Evolutionary conservation across 257 asterid genomes (phyloP).

Genomic region (Jaltomata sinuosa): DNA sequence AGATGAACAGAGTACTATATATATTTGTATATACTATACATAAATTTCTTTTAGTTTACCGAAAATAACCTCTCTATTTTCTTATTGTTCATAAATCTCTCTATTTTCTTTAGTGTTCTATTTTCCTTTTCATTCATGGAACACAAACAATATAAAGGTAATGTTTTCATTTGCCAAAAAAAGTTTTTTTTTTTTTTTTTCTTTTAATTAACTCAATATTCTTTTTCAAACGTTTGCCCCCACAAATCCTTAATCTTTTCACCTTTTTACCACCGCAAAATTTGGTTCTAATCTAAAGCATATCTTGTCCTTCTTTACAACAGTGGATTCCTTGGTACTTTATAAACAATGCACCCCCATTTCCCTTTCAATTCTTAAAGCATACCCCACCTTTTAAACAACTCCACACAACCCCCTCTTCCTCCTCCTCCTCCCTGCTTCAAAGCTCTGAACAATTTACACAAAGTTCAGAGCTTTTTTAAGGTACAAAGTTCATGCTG

Average conservation of each 20-base stretch:
- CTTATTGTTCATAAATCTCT: neutral
- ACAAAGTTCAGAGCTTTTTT: neutral
- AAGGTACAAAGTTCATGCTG: neutral
- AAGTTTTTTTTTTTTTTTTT: neutral
- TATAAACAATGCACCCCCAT: constrained; percentile 14
- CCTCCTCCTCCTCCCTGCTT: neutral
- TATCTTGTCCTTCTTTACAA: constrained; percentile 24
- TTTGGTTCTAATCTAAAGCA: constrained; percentile 21
- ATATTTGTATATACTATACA: neutral
- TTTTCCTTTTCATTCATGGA: neutral
- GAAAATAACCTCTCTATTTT: too few species aligned
- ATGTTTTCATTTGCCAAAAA: neutral
- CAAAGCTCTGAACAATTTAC: neutral
- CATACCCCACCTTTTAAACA: neutral
- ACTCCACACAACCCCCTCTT: neutral
- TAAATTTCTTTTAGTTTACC: too few species aligned
- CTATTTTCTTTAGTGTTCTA: neutral
- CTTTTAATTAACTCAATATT: neutral
- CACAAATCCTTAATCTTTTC: neutral
- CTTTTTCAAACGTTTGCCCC: neutral
- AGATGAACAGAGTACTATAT: neutral
- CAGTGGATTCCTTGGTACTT: constrained; percentile 31
- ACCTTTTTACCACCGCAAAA: constrained; percentile 19
- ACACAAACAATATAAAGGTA: neutral
- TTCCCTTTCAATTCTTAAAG: neutral